These are phyloP conservation scores for Pseudoperonospora humuli DNA, from an alignment of 352 stramenopile genomes.

Conservation along the genomic window DNA sequence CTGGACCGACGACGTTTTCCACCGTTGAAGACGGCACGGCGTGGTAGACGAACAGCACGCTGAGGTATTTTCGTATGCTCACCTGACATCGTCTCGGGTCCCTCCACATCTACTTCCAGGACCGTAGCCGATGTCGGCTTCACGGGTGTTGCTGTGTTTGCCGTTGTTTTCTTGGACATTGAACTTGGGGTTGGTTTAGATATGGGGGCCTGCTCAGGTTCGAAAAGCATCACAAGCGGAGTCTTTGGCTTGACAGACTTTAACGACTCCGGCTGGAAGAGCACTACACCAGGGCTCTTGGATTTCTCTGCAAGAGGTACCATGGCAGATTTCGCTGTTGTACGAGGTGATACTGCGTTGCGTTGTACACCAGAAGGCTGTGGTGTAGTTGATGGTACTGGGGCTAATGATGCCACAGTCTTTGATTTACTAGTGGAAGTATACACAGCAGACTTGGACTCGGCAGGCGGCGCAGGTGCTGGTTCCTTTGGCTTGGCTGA, in stretches of 20 bases:
- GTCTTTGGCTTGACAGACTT: slow-evolving; percentile 23
- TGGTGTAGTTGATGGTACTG: slow-evolving; percentile 2
- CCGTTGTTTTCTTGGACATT: slow-evolving; percentile 7
- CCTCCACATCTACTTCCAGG: slow-evolving; percentile 11
- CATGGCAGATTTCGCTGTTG: slow-evolving; percentile 3
- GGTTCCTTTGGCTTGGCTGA: slow-evolving; percentile 7
- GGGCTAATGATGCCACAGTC: neutral
- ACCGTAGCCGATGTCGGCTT: slow-evolving; percentile 19
- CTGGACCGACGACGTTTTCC: slow-evolving; percentile 29
- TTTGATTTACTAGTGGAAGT: slow-evolving; percentile 6
- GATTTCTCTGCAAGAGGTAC: slow-evolving; percentile 4
- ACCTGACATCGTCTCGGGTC: slow-evolving; percentile 6
- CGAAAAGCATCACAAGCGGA: slow-evolving; percentile 25
- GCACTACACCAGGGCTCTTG: slow-evolving; percentile 21
- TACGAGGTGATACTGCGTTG: slow-evolving; percentile 12
- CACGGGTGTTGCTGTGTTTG: slow-evolving; percentile 13
- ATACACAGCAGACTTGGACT: slow-evolving; percentile 9
- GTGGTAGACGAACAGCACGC: slow-evolving; percentile 23
- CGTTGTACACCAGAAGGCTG: slow-evolving; percentile 3
- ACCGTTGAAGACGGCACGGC: slow-evolving; percentile 36
- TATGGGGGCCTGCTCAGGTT: slow-evolving; percentile 14
- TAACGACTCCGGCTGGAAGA: slow-evolving; percentile 26
- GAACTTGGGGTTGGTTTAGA: slow-evolving; percentile 2
- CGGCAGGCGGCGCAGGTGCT: slow-evolving; percentile 3
- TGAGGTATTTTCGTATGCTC: slow-evolving; percentile 5